Base-by-base conservation (phyloP, 2,329 filamentous ascomycete genomes). In the Beauveria sp. region DNA sequence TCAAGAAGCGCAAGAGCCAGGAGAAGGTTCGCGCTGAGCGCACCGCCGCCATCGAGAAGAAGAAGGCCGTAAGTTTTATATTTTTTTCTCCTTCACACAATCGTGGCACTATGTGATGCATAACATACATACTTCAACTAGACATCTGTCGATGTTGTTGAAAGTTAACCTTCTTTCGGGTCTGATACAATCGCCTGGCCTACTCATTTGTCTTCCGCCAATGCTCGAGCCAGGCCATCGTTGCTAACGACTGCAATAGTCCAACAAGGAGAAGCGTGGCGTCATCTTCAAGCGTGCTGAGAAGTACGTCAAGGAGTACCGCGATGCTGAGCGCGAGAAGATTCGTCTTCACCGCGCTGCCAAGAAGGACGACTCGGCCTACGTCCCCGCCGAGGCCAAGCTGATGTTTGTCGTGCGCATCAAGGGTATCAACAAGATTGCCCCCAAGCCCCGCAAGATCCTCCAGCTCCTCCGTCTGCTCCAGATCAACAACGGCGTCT, bases 401-500 rank as follows among this genome's bases (percentile, higher is more conserved):
- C 85, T 99, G 75, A 92, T 93, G 83, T 99, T 99, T 79, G 88
- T 99, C 73, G 83, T 98, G 80, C 93, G 95, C 79, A 99, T 99
- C 87, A 99, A 99, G 91, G 95, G 93, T 96, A 98, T 99, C 92
- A 98, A 98, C 91, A 99, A 99, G 90, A 98, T 99, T 74, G 88
- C 96, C 77, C 95, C 95, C 73, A 98, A 99, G 90, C 96, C 96
- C 81, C 93, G 95, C 86, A 99, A 99, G 89, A 98, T 96, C 76
- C 88, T 99, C 73, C 95, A 99, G 84, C 91, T 99, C 66, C 93
- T 99, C 78, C 93, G 95, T 85, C 91, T 99, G 69, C 89, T 99
- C 74, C 95, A 99, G 86, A 99, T 99, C 90, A 99, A 99, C 91
- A 98, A 96, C 80, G 95, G 93, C 80, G 91, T 97, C 80, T 99